Evolutionary conservation across 345 rosid species (phyloP), one percentile per base, ranked within the genome.

Genomic region (Rubroshorea leprosula): DNA sequence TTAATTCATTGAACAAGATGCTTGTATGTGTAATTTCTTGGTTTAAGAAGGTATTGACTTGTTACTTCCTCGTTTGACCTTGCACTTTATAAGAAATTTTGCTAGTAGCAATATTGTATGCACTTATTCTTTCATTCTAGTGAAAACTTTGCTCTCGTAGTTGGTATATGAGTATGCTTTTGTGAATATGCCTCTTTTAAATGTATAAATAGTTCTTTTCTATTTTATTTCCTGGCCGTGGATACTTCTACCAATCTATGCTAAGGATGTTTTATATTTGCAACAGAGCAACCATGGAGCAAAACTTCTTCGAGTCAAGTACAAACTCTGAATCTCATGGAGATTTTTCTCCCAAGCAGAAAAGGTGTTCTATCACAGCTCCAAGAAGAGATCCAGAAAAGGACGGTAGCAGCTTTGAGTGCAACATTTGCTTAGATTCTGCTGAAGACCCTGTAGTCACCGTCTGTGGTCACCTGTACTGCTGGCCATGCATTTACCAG

Each of bases 401-500:
- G 27, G 74, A 65, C 26, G 62, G 54, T 16, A 82, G 83, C 12
- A 68, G 74, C 65, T 84, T 82, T n/a, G 86, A 86, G 38, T 89
- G 97, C 78, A 89, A 84, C 54, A 89, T 89, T 0, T 89, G 95
- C 69, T 76, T 89, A 5, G 86, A 89, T 15, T 76, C 76, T 0
- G 95, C 90, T 0, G 69, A 57, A 23, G 97, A 89, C 23, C 97
- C 97, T 0, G 86, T 89, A 0, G 86, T 89, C 53, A 89, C 95
- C 20, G 87, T 82, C 51, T 86, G 97, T 25, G 97, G 97, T 38
- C 97, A 89, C 57, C 74, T 89, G 43, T 89, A 75, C 71, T 89
- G 97, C 71, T 89, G 95, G 97, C 82, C 92, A 17, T 89, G 96
- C 75, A 78, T 89, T 27, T 89, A 83, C 68, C 74, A 59, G 71